These are phyloP conservation scores for Trypanosomatidae sp. DNA, from an alignment of 208 protist species.

Conservation along the genomic window DNA sequence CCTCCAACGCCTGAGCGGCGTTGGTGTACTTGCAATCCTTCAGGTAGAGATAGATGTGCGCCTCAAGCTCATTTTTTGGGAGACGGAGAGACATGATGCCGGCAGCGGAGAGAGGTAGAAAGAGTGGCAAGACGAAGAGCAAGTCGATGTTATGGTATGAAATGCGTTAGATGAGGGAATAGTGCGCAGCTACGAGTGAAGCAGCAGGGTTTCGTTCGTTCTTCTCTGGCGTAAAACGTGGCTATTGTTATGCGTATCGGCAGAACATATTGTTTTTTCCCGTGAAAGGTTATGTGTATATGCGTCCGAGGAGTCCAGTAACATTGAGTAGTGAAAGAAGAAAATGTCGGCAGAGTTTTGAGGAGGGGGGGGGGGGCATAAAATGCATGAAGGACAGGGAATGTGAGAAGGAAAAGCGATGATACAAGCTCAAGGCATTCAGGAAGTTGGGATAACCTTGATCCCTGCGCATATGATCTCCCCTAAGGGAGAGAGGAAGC, in stretches of 20 bases:
- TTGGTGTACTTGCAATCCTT: conserved; percentile 65
- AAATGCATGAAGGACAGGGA: not conserved
- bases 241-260: conserved; percentile 14
- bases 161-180: not conserved
- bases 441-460: conserved; percentile 2
- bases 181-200: not conserved
- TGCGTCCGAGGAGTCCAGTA: not conserved
- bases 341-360: not conserved
- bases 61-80: conserved; percentile 79
- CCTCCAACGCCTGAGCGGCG: conserved; percentile 71
- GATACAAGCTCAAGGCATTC: not conserved
- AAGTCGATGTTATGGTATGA: not conserved
- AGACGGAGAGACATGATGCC: conserved; percentile 53
- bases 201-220: not conserved
- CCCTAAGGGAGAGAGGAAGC: too few species aligned
- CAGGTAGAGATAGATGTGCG: conserved; percentile 87
- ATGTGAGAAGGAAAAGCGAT: not conserved
- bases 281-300: not conserved
- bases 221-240: not conserved
- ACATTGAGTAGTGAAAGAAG: not conserved
- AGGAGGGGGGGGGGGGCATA: not conserved
- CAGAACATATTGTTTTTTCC: not conserved
- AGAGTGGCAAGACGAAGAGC: not conserved
- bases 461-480: not conserved
- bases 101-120: not conserved